Evolutionary conservation across 2,329 filamentous ascomycete genomes (phyloP).

Genomic region (Pseudogymnoascus sp.): DNA sequence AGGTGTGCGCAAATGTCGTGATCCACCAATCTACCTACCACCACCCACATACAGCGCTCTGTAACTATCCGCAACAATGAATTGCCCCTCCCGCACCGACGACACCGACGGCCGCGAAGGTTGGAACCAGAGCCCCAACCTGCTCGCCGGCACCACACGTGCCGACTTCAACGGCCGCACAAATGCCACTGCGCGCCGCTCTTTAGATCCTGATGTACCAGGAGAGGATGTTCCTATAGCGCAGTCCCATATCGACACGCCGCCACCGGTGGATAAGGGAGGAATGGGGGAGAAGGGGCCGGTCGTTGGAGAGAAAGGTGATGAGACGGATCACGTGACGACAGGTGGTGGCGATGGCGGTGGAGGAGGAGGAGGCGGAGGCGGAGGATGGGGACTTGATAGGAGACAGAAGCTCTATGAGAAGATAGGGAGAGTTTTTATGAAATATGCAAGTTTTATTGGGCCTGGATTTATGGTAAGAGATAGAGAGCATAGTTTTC

Average conservation of each 20-base stretch:
- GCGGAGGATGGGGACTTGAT: not conserved
- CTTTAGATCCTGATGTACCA: not conserved
- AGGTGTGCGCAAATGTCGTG: not conserved
- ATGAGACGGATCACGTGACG: not conserved
- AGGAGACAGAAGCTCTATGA: constrained; percentile 9
- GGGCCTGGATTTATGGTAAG: constrained; percentile 42
- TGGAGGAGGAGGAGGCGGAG: not conserved
- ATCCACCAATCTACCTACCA: not conserved
- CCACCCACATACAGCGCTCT: not conserved
- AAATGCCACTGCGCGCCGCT: constrained; percentile 33
- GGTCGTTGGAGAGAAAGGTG: not conserved
- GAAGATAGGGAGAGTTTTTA: constrained; percentile 18
- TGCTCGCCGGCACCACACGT: constrained; percentile 42
- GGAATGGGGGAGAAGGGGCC: not conserved
- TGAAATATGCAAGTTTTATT: constrained; percentile 42
- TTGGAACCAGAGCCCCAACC: constrained; percentile 52
- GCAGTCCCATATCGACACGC: not conserved
- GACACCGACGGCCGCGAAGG: constrained; percentile 37
- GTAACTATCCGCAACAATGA: constrained; percentile 39
- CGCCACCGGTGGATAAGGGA: not conserved
- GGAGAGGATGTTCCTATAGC: not conserved
- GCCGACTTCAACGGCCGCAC: constrained; percentile 50
- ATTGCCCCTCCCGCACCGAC: constrained; percentile 53
- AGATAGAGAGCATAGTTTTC: constrained; percentile 23
- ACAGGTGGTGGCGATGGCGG: not conserved